Percentiles rank a stretch among this genome's conserved stretches.
These are phyloP conservation scores for Malania oleifera DNA, from an alignment of 164 flowering plant genomes.

Conservation along the genomic window DNA sequence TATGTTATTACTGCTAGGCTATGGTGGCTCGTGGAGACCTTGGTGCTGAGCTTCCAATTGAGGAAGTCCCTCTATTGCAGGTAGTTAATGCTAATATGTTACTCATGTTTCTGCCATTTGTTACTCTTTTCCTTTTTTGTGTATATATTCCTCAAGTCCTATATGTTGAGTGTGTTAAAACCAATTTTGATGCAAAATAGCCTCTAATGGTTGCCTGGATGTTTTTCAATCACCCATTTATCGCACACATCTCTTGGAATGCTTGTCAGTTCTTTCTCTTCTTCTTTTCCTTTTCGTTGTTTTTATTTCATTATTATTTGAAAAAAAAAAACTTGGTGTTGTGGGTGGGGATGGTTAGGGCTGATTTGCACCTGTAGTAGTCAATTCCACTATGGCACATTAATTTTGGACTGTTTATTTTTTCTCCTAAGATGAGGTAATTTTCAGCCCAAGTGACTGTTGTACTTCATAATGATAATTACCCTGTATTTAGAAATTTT, in stretches of 20 bases:
- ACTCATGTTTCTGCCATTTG: not conserved
- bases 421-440: too few relatives aligned
- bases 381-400: too few relatives aligned
- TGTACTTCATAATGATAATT: too few relatives aligned
- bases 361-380: too few relatives aligned
- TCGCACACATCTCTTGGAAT: not conserved
- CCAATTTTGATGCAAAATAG: constrained; percentile 2
- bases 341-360: too few relatives aligned
- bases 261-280: too few relatives aligned
- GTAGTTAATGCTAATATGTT: constrained; percentile 27
- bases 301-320: too few relatives aligned
- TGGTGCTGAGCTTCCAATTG: constrained; percentile 98
- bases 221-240: not conserved
- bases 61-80: constrained; percentile 95
- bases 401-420: too few relatives aligned
- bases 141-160: not conserved
- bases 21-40: constrained; percentile 99
- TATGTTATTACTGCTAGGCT: constrained; percentile 45
- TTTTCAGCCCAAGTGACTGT: too few relatives aligned
- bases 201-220: not conserved
- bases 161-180: not conserved
- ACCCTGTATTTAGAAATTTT: too few relatives aligned
- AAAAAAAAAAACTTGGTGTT: too few relatives aligned
- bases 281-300: too few relatives aligned
- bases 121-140: not conserved